phyloP scores from a whole-genome alignment of 192 early-diverging fungal species.

The Podila horticola region DNA sequence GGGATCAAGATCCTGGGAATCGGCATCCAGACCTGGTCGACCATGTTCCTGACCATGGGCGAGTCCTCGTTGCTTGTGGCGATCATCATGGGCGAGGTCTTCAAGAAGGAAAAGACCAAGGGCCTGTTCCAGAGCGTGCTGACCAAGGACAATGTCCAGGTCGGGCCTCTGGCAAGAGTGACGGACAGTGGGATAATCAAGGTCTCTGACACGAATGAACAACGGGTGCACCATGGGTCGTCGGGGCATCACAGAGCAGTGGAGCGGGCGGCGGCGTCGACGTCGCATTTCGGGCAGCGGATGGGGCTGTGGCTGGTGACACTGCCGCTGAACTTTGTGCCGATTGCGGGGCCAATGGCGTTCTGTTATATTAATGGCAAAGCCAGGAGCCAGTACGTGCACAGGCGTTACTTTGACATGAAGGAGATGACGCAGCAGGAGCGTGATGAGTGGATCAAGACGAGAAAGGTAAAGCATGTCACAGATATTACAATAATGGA shows the following conservation, averaged over 20 bases:
- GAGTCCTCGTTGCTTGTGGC: slow-evolving; percentile 40
- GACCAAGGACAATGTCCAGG: slow-evolving; percentile 35
- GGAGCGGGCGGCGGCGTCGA: slow-evolving; percentile 18
- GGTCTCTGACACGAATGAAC: slow-evolving; percentile 10
- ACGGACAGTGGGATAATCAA: slow-evolving; percentile 38
- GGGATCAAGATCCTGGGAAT: slow-evolving; percentile 40
- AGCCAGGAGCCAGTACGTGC: slow-evolving; percentile 48
- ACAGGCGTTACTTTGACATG: slow-evolving; percentile 57
- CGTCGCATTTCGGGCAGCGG: slow-evolving; percentile 44
- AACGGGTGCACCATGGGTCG: background rate
- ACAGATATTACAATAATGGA: background rate
- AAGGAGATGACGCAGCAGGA: slow-evolving; percentile 47
- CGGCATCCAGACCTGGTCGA: slow-evolving; percentile 51
- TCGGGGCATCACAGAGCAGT: slow-evolving; percentile 7
- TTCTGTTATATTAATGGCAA: slow-evolving; percentile 56
- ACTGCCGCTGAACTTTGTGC: slow-evolving; percentile 56
- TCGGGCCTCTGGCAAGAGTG: slow-evolving; percentile 34
- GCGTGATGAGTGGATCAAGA: slow-evolving; percentile 48
- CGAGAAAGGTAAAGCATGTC: slow-evolving; percentile 15
- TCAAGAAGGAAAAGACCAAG: slow-evolving; percentile 48
- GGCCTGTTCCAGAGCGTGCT: slow-evolving; percentile 45
- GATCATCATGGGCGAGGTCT: slow-evolving; percentile 50
- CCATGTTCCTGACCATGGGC: slow-evolving; percentile 52
- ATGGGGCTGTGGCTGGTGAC: slow-evolving; percentile 56
- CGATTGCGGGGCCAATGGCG: slow-evolving; percentile 48